Evolutionary conservation across 805 yeast species (phyloP).

Genomic region (Huiozyma naganishii): DNA sequence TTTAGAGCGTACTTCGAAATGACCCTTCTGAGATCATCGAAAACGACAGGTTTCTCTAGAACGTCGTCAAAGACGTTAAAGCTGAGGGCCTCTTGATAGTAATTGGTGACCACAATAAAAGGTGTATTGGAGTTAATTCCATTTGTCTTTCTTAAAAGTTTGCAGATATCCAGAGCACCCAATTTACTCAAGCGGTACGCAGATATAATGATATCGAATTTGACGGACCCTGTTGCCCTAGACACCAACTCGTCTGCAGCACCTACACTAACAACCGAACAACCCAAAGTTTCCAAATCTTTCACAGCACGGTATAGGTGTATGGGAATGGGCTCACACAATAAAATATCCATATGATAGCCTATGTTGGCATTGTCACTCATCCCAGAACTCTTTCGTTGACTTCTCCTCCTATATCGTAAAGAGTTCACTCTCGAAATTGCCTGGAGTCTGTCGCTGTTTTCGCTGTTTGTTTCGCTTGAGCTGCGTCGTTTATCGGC

Average conservation of each 20-base stretch:
- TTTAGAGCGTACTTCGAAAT: constrained; percentile 23
- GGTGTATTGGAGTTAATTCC: constrained; percentile 73
- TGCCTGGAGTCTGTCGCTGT: constrained; percentile 18
- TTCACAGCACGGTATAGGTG: constrained; percentile 57
- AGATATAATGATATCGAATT: constrained; percentile 73
- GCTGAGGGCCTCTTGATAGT: constrained; percentile 51
- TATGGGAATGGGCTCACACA: constrained; percentile 83
- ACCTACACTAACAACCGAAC: constrained; percentile 66
- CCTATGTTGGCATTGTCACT: constrained; percentile 8
- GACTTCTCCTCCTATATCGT: constrained; percentile 22
- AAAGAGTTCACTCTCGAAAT: constrained; percentile 21
- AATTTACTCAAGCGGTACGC: constrained; percentile 59
- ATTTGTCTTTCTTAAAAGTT: constrained; percentile 61
- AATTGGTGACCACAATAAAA: constrained; percentile 63
- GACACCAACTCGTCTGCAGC: constrained; percentile 78
- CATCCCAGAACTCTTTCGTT: constrained; percentile 17
- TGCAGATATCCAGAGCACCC: constrained; percentile 66
- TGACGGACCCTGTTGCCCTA: constrained; percentile 70
- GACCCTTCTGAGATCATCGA: constrained; percentile 17
- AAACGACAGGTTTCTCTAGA: constrained; percentile 55
- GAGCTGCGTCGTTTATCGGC: constrained; percentile 13
- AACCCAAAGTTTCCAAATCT: constrained; percentile 58
- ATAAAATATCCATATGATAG: constrained; percentile 47
- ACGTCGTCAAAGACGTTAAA: constrained; percentile 52
- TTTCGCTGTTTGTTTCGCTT: constrained; percentile 8